Evolutionary conservation across 176 grass and related monocot species (phyloP), one percentile per base, ranked within the genome.

Genomic region (Chloris gayana): DNA sequence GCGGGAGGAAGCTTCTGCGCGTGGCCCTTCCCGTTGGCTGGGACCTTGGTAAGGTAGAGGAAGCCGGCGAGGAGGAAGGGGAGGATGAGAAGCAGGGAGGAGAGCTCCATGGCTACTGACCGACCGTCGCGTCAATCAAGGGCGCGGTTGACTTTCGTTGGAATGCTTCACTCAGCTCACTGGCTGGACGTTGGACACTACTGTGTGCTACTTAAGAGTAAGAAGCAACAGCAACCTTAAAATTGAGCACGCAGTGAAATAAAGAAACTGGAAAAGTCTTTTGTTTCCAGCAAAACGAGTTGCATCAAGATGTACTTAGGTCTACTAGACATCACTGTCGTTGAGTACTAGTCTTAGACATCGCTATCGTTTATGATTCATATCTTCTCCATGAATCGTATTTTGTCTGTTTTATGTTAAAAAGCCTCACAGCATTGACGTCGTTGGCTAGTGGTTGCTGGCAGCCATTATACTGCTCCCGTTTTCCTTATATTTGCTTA

Each of bases 21-120:
- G n/a, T n/a, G n/a, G n/a, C n/a, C n/a, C 31, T 9, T 37, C 47
- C 49, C 4, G 58, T 26, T 1, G 68, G 68, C 24, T 4, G 30
- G 14, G 19, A 3, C 9, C 75, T 34, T 80, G 31, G 9, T 59
- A 33, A 88, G 63, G 56, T 38, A 88, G 34, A 80, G 26, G 63
- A 80, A 39, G 31, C 70, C 82, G 29, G 4, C 33, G 35, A 89
- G 70, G 42, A 89, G 76, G 64, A 84, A 33, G 6, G 82, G 76
- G 51, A 80, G 22, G 15, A 80, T 53, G 3, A 88, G 27, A 5
- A 76, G 34, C 70, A 85, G 34, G 10, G 71, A 22, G 21, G 64
- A 63, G 42, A 89, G 21, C 33, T 88, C 87, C 76, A 88, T 84
- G 76, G 12, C 8, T 41, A 17, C 10, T 0, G 47, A 17, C 14